Base-by-base conservation (phyloP, 179 eudicot species). In the Actinidia polygama region DNA sequence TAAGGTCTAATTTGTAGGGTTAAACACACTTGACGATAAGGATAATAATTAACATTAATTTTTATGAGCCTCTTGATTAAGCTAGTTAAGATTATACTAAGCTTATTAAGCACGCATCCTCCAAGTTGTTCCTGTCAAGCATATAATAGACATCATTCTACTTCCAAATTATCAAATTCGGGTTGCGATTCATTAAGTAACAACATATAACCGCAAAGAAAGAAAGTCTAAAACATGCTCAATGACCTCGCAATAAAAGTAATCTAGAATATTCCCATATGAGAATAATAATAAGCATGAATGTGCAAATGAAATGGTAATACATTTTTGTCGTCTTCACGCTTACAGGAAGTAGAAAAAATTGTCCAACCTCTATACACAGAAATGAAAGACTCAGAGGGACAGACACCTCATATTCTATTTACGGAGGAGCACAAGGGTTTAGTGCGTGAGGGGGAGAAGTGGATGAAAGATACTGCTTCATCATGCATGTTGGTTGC, bases 401-500 rank as follows among this genome's bases (percentile, higher is more conserved):
- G 84, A 30, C n/a, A 26, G 26, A 76, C 64, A 15, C 61, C 84
- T 5, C 71, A 11, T 10, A 47, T 49, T 18, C 24, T 82, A 15
- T 82, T 82, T 24, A 82, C 80, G 4, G 54, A 82, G 80, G 53
- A 75, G 75, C 84, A 82, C 54, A 75, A 82, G 78, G 63, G 12
- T 12, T 54, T 82, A 36, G 74, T 75, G 62, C 16, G 55, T 0
- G 84, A 44, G 18, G 84, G 84, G 14, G 84, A 75, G 80, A 75
- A 67, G 55, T 82, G 84, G 84, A 75, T 82, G 80, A 82, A 75
- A 36, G 64, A 66, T 51, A 82, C 84, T 23, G 73, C 84, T 7
- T 24, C 80, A 15, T 76, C 79, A 53, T 75, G 69, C 62, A 75
- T 76, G 84, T 19, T 82, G 23, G 84, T 82, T 30, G 84, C 84